Evolutionary conservation across 805 yeast genomes (phyloP), one percentile per base, ranked within the genome.

Genomic region (Lipomyces japonicus): DNA sequence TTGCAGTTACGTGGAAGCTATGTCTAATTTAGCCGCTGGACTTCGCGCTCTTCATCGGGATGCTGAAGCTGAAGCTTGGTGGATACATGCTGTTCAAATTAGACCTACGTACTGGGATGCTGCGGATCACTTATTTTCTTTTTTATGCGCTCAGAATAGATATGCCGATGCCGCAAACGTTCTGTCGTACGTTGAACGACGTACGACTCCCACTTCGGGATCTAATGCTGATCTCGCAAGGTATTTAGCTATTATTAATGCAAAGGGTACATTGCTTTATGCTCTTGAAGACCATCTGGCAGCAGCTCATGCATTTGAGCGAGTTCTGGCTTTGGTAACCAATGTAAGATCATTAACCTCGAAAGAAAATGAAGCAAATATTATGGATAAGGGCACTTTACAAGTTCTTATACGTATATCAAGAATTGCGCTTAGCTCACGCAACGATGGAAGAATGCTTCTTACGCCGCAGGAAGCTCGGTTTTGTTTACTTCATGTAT

Each of bases 81-180:
- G 63, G 65, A 24, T 45, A 10, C 46, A 49, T 22, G 59, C 62
- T 1, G 45, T 62, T 4, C 40, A 34, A 7, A 40, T 55, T 3
- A 48, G 57, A 2, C 65, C 65, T 9, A 37, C 50, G n/a, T 61
- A 61, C 44, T 59, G 58, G 57, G 65, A 61, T 37, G 63, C 65
- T 1, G 59, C 63, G 6, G 65, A 62, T 9, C 66, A 62, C 24
- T 30, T 62, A 24, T 51, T 61, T 26, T 42, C 60, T 4, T 47
- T 61, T 3, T 42, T 56, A 9, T 44, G 58, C 23, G 24, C 51
- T 1, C 61, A 57, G 34, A 39, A 36, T 7, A 48, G 63, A 16
- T 50, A 51, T 16, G 42, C 47, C 37, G 55, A 55, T n/a, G 59
- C 59, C 7, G 52, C 53, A 10, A 50, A 39, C 22, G 55, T 53